These are phyloP conservation scores for Tuber magnatum DNA, from an alignment of 495 filamentous ascomycete species.

Conservation along the genomic window DNA sequence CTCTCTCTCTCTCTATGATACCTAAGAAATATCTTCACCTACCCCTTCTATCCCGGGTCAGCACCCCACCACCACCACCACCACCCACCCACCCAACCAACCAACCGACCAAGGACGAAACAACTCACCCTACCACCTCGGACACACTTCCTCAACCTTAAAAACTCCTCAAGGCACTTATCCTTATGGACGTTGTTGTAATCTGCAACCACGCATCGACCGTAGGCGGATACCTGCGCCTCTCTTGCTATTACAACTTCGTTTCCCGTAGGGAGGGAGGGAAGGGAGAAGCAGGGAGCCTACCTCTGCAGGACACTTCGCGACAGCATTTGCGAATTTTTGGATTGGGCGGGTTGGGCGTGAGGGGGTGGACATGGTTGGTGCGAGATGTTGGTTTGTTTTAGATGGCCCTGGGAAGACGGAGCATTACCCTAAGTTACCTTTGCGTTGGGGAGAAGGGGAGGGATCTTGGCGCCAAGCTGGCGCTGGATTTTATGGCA, in stretches of 20 bases:
- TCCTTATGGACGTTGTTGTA: constrained; percentile 88
- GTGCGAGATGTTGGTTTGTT: neutral
- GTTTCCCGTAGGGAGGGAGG: neutral
- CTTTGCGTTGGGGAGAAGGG: neutral
- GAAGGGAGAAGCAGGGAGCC: constrained; percentile 12
- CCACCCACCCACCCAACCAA: neutral
- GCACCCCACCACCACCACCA: neutral
- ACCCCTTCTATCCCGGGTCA: neutral
- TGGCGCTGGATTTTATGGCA: neutral
- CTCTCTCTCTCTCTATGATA: neutral
- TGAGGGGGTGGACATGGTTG: constrained; percentile 5
- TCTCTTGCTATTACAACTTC: constrained; percentile 9
- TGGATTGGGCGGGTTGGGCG: constrained; percentile 65
- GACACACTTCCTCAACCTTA: constrained; percentile 73
- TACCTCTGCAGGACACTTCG: constrained; percentile 79
- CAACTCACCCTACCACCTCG: constrained; percentile 17
- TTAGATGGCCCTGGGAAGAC: neutral
- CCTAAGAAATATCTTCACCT: neutral
- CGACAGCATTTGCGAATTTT: constrained; percentile 73
- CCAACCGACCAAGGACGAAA: neutral
- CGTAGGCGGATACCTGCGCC: constrained; percentile 69
- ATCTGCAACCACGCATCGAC: constrained; percentile 84
- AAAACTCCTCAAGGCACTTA: constrained; percentile 79
- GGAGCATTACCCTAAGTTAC: neutral
- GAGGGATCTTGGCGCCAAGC: neutral